Base-by-base conservation (phyloP, 2,329 filamentous ascomycete genomes). In the Neonectria magnoliae region DNA sequence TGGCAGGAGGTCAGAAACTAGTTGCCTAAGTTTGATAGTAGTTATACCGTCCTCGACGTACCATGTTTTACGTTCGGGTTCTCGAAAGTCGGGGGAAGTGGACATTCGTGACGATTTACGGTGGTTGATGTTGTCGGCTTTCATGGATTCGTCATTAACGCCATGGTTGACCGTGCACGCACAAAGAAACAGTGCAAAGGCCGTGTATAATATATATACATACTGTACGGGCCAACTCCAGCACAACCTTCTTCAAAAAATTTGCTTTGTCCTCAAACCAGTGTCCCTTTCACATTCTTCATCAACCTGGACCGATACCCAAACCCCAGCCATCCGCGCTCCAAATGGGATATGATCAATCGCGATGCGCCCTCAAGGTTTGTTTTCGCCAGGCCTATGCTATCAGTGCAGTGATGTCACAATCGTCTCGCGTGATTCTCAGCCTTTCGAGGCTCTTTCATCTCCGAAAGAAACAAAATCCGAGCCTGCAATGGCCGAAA, bases 111-210 rank as follows among this genome's bases (percentile, higher is more conserved):
- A 42, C 14, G 52, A 18, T 66, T 69, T 55, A 47, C 64, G 55
- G 51, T 65, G 31, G 65, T 65, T 67, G 65, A 71, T 68, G 67
- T 73, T 71, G 70, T 65, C 58, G 52, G 57, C 59, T 55, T 57
- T 57, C 53, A 52, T 50, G 62, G 31, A 22, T 45, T 13, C 36
- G 27, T 53, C 41, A 44, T 56, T 52, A 41, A 62, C 59, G 42
- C 56, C 51, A 61, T 61, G 14, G 7, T 3, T 29, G 31, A 18
- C 54, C 47, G 54, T 53, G 54, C 48, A 48, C 52, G 29, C 14
- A 29, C 16, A 6, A 13, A 7, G n/a, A 4, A 1, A 70, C 73
- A 65, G 73, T 75, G 64, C 7, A 10, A 2, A 3, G 1, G 11
- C 63, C n/a, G 62, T 67, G 0, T 29, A 0, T 0, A 0, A 0